Evolutionary conservation across 179 eudicot species (phyloP).

Genomic region (Spergularia azorica): DNA sequence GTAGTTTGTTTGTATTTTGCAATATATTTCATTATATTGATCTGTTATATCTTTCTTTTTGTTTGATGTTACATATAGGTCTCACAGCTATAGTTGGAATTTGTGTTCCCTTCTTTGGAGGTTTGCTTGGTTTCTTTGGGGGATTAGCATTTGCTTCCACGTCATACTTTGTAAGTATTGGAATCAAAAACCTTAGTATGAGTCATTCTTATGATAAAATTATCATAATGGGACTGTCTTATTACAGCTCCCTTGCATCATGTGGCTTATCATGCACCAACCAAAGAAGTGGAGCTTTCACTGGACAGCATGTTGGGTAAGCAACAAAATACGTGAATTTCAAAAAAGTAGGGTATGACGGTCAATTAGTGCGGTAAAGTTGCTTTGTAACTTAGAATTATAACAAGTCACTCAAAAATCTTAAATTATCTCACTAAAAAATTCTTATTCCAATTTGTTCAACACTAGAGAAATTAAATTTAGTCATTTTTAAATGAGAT

Average conservation of each 20-base stretch:
- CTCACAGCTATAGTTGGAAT: conserved; percentile 39
- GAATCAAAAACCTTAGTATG: not conserved
- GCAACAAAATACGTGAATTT: not conserved
- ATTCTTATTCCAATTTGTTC: no score
- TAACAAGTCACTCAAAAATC: no score
- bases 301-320: conserved; percentile 47
- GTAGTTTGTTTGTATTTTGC: no score
- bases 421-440: no score
- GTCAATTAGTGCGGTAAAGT: no score
- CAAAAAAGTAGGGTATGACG: no score
- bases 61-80: not conserved
- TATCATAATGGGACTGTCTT: not conserved
- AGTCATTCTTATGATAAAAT: not conserved
- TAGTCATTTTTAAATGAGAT: no score
- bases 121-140: conserved; percentile 63
- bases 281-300: conserved; percentile 47
- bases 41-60: no score
- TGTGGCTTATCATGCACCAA: conserved; percentile 41
- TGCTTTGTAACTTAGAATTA: no score
- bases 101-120: conserved; percentile 56
- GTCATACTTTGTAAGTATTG: conserved; percentile 36
- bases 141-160: conserved; percentile 65
- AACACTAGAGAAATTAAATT: no score
- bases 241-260: conserved; percentile 42
- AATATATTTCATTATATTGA: no score